Evolutionary conservation across 257 asterid species (phyloP), one percentile per base, ranked within the genome.

Genomic region (Voacanga thouarsii): DNA sequence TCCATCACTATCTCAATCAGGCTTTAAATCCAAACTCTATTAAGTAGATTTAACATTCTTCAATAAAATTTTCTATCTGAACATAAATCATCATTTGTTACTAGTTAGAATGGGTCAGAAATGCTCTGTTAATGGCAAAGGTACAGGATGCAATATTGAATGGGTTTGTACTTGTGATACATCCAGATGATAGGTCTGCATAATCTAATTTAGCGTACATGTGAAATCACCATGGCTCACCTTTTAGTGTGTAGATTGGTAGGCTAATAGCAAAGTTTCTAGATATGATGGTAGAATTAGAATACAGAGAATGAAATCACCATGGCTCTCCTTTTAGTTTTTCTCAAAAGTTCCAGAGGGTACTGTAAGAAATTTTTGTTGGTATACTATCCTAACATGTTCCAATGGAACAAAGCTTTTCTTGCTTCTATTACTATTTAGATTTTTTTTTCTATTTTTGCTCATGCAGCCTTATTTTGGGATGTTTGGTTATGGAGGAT

Each of bases 401-500:
- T 65, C 2, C 30, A 2, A 0, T 33, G 39, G 3, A 30, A 15
- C 57, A 74, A 49, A 2, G 10, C 7, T 79, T 64, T 50, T 44
- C 56, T 79, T 39, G 60, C 37, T 33, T 53, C 43, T 39, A 49
- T 76, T 75, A 44, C 6, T 41, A 65, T 79, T 64, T 77, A 18
- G 19, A 41, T 18, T 41, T 4, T 37, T n/a, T 10, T 7, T 33
- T n/a, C n/a, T 33, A 33, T 4, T 79, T n/a, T 73, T 64, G 51
- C 45, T 23, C 12, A 47, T 81, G 86, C 94, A 93, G 97, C 97
- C 97, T 85, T 87, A 64, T 89, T 93, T 93, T 53, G 97, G 97
- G 71, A 89, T 93, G 97, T 93, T 87, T 55, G 97, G 97, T 15
- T 90, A 87, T 81, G 97, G 97, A 64, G 97, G 97, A 75, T 84